These are phyloP conservation scores for Letharia lupina DNA, from an alignment of 495 filamentous ascomycete genomes.

Conservation along the genomic window DNA sequence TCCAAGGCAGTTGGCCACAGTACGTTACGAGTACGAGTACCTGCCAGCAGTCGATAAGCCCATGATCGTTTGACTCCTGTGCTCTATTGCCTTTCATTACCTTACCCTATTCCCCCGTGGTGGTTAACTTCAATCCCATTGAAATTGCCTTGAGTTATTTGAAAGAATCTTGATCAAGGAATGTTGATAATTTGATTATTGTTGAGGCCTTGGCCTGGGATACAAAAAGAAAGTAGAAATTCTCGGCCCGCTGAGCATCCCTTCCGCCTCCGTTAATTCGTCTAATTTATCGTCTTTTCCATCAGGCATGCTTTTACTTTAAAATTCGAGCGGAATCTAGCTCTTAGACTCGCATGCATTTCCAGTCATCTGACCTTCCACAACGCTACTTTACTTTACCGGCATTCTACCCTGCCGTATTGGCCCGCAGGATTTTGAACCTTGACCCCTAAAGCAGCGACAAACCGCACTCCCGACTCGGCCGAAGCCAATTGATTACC, in stretches of 20 bases:
- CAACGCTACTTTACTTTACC: background rate
- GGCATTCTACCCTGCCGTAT: background rate
- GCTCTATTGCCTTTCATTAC: too few species aligned
- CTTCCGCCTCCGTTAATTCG: slow-evolving; percentile 15
- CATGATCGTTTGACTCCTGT: too few species aligned
- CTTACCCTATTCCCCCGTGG: too few species aligned
- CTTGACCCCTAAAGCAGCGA: slow-evolving; percentile 10
- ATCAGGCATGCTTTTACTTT: background rate
- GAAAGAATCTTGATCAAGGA: too few species aligned
- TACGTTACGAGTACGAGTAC: background rate
- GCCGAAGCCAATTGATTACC: background rate
- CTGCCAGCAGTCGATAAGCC: background rate
- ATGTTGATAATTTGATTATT: background rate
- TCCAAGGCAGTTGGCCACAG: background rate
- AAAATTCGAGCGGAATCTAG: slow-evolving; percentile 7
- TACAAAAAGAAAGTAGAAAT: background rate
- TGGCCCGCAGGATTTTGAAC: too few species aligned
- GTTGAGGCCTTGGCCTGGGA: too few species aligned
- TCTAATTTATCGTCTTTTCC: background rate
- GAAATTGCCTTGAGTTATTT: too few species aligned
- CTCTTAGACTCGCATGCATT: slow-evolving; percentile 15
- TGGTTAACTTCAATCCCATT: too few species aligned
- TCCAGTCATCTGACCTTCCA: slow-evolving; percentile 15
- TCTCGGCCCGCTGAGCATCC: slow-evolving; percentile 15
- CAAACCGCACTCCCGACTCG: background rate